A percentile compares a stretch with the other conserved stretches of the same genome.
These are phyloP conservation scores for Pseudocercospora vitis DNA, from an alignment of 2,329 filamentous ascomycete species.

Conservation along the genomic window DNA sequence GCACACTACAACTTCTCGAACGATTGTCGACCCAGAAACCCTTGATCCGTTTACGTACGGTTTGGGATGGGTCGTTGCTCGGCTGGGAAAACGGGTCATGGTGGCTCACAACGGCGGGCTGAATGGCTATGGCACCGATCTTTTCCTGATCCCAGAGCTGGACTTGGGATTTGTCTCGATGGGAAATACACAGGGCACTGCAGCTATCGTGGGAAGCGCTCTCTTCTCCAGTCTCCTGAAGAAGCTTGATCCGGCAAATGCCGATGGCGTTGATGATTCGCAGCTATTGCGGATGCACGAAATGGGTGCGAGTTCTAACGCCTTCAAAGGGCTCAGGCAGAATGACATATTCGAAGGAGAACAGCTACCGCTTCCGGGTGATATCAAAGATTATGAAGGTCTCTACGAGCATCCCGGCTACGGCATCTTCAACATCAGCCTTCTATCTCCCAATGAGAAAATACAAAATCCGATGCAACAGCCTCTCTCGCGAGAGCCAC, in stretches of 20 bases:
- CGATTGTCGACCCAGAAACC: background rate
- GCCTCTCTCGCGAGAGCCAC: background rate
- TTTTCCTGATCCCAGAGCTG: conserved; percentile 7
- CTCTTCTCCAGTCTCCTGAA: conserved; percentile 2
- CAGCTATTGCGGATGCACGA: background rate
- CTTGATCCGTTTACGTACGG: background rate
- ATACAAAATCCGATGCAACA: background rate
- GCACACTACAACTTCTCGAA: background rate
- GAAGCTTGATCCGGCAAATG: background rate
- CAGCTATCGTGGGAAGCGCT: background rate
- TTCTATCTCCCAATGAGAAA: background rate
- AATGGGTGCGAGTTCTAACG: background rate
- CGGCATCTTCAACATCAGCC: conserved; percentile 15
- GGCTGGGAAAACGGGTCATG: background rate
- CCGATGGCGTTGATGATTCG: background rate
- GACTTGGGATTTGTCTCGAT: conserved; percentile 10
- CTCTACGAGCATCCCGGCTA: conserved; percentile 16
- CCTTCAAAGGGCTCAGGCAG: background rate
- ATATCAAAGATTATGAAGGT: conserved; percentile 8
- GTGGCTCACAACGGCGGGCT: conserved; percentile 7
- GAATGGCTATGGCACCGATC: conserved; percentile 6
- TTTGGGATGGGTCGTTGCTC: conserved; percentile 6
- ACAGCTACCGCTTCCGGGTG: conserved; percentile 5
- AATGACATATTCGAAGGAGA: background rate
- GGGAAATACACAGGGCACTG: conserved; percentile 1